These are phyloP conservation scores for Omphalea diandra DNA, from an alignment of 441 rosid species.

Conservation along the genomic window DNA sequence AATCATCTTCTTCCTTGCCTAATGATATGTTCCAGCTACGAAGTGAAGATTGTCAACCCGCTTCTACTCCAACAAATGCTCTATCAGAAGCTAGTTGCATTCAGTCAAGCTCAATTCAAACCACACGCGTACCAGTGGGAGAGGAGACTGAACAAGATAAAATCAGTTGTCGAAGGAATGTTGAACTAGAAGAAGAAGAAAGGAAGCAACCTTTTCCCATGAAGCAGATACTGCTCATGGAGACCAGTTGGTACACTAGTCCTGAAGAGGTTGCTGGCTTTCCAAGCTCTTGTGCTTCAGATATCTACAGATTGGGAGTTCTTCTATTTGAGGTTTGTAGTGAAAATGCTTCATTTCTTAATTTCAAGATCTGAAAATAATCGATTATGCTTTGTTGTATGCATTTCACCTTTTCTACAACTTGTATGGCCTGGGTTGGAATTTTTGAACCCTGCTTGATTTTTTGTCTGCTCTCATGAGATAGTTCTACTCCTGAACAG, in stretches of 20 bases:
- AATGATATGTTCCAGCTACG: conserved; percentile 36
- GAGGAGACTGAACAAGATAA: conserved; percentile 46
- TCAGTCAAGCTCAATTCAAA: conserved; percentile 48
- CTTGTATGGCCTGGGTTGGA: conserved; percentile 13
- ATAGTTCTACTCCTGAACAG: conserved; percentile 47
- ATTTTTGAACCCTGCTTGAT: conserved; percentile 8
- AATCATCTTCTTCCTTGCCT: conserved; percentile 40
- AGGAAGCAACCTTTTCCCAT: conserved; percentile 76
- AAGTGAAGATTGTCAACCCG: conserved; percentile 39
- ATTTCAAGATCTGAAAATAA: neutral
- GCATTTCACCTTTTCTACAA: conserved; percentile 12
- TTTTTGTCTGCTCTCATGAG: conserved; percentile 34
- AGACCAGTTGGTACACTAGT: conserved; percentile 82
- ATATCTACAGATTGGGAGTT: conserved; percentile 81
- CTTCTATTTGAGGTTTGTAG: conserved; percentile 86
- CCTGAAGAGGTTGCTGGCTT: conserved; percentile 80
- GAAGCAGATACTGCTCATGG: conserved; percentile 84
- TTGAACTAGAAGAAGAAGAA: conserved; percentile 52
- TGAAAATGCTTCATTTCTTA: conserved; percentile 12
- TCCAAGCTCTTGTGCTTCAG: conserved; percentile 73
- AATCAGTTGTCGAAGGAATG: conserved; percentile 33
- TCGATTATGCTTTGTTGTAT: neutral
- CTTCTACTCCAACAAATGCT: conserved; percentile 34
- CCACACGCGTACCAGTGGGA: conserved; percentile 24
- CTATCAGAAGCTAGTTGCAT: conserved; percentile 58